phyloP scores from a whole-genome alignment of 2,329 filamentous ascomycete species.

The Cercospora sp. region DNA sequence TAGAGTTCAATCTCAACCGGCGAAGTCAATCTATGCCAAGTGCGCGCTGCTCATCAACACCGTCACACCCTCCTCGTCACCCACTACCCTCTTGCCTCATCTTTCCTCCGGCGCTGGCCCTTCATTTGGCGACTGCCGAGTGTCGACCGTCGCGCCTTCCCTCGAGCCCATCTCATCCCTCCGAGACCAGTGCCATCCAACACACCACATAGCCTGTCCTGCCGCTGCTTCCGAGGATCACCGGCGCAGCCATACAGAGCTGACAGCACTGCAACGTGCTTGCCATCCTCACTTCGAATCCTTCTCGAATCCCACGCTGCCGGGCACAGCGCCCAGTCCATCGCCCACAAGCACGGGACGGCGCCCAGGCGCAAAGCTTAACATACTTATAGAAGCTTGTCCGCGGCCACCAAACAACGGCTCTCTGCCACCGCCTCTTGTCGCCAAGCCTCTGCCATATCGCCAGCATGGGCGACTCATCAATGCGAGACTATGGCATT shows the following conservation, averaged over 20 bases:
- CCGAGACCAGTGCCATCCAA: background rate
- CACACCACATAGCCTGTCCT: background rate
- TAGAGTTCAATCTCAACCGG: background rate
- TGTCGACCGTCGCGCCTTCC: background rate
- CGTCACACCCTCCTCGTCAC: background rate
- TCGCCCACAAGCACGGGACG: background rate
- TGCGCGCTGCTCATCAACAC: background rate
- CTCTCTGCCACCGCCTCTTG: background rate
- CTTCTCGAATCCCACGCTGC: background rate
- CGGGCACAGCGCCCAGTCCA: background rate
- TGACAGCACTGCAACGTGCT: constrained; percentile 7
- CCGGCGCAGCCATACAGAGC: constrained; percentile 11
- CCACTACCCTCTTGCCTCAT: background rate
- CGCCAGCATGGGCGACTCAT: constrained; percentile 35
- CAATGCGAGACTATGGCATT: constrained; percentile 50
- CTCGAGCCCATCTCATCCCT: background rate
- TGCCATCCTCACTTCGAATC: background rate
- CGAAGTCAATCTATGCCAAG: background rate
- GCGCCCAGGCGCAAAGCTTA: constrained; percentile 11
- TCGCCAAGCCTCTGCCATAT: background rate
- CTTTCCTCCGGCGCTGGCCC: background rate
- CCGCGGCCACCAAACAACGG: background rate
- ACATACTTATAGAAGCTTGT: constrained; percentile 11
- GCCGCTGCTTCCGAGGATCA: background rate
- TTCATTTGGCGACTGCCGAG: background rate